Evolutionary conservation across 2,329 filamentous ascomycete genomes (phyloP).

Genomic region (Monilinia polystroma): DNA sequence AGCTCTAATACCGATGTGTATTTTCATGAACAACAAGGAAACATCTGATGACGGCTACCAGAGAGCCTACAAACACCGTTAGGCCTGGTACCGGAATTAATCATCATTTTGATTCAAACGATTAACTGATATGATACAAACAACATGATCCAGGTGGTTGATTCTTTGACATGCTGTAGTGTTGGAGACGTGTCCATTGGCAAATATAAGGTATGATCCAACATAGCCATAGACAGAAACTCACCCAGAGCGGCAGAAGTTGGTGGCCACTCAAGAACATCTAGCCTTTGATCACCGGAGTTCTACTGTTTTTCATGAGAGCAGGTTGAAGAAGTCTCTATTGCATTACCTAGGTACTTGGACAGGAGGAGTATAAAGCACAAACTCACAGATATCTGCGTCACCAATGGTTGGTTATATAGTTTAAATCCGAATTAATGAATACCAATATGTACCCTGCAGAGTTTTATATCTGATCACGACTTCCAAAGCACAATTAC

Average conservation of each 20-base stretch:
- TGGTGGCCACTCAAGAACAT: not conserved
- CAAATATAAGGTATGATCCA: not conserved
- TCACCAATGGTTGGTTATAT: not conserved
- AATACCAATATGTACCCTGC: not conserved
- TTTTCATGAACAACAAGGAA: not conserved
- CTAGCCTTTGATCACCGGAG: not conserved
- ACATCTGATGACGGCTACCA: not conserved
- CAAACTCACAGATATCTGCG: not conserved
- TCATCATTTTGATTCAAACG: not conserved
- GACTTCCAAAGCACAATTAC: not conserved
- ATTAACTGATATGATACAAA: not conserved
- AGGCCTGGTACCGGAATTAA: not conserved
- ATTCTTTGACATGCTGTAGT: not conserved
- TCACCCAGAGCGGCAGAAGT: not conserved
- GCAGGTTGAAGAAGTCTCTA: not conserved
- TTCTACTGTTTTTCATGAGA: not conserved
- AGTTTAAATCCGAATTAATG: not conserved
- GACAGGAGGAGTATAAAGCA: not conserved
- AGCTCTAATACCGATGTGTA: constrained; percentile 9
- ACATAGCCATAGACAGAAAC: not conserved
- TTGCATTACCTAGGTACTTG: not conserved
- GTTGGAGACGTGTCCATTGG: not conserved
- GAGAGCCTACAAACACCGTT: not conserved
- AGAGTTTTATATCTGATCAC: not conserved
- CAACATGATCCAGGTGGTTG: not conserved